Conservation (phyloP, 2,329 filamentous ascomycete genomes). For the Microcyclospora pomicola region DNA sequence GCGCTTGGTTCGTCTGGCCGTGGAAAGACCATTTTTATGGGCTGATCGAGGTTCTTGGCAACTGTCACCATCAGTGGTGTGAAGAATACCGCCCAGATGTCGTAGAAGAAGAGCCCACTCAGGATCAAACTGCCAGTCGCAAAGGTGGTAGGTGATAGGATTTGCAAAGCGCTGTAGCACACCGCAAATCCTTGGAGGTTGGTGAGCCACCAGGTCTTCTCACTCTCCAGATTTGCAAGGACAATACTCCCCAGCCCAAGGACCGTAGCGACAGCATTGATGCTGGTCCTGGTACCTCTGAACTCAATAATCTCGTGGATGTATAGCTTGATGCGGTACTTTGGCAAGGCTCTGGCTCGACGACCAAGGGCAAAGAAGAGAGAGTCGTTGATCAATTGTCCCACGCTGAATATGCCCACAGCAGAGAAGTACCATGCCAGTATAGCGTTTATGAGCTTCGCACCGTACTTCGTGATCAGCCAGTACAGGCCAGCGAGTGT, state of each 20-base stretch:
- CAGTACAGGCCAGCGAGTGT: constrained; percentile 69
- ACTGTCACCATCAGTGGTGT: constrained; percentile 80
- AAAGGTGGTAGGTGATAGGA: constrained; percentile 84
- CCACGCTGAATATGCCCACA: constrained; percentile 64
- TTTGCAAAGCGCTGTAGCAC: constrained; percentile 66
- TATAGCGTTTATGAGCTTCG: constrained; percentile 66
- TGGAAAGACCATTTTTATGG: constrained; percentile 81
- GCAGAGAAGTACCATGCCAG: constrained; percentile 71
- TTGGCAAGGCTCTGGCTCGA: constrained; percentile 35
- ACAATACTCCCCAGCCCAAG: constrained; percentile 41
- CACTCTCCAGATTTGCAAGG: constrained; percentile 49
- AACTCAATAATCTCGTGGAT: constrained; percentile 30
- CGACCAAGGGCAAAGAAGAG: constrained; percentile 14
- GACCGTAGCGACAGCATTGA: constrained; percentile 43
- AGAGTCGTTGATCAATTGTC: constrained; percentile 57
- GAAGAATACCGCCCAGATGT: constrained; percentile 85
- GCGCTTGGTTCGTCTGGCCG: constrained; percentile 34
- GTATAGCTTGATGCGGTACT: constrained; percentile 38
- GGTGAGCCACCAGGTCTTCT: constrained; percentile 56
- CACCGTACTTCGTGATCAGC: constrained; percentile 78
- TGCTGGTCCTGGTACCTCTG: constrained; percentile 39
- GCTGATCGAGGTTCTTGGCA: constrained; percentile 76
- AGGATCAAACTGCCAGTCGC: constrained; percentile 66
- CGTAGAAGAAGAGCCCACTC: constrained; percentile 75
- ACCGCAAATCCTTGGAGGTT: constrained; percentile 81